Evolutionary conservation across 1,284 basidiomycete genomes (phyloP), one percentile per base, ranked within the genome.

Genomic region (Melampsora abietis-canadensis): DNA sequence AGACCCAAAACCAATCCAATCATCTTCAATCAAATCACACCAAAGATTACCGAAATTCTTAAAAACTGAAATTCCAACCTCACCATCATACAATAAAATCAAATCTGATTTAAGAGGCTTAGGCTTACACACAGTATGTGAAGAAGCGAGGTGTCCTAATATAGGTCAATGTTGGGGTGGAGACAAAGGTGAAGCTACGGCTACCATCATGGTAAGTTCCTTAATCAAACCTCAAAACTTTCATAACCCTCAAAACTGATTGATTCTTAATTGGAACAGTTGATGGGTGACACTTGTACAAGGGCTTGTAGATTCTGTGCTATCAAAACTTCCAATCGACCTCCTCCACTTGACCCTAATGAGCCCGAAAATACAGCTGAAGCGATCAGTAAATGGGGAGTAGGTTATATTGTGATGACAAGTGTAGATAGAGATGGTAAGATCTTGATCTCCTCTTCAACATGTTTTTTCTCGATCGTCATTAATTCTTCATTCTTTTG

Each of bases 211-310:
- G 96, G 94, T 92, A 77, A 73, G 86, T n/a, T n/a, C n/a, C n/a
- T n/a, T n/a, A n/a, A n/a, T n/a, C n/a, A n/a, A n/a, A n/a, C n/a
- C n/a, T n/a, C n/a, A n/a, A n/a, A n/a, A n/a, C n/a, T n/a, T n/a
- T n/a, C n/a, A n/a, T n/a, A n/a, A n/a, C n/a, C n/a, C n/a, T n/a
- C n/a, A 27, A 15, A n/a, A 30, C 37, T 4, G 31, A 31, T 59
- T 75, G 67, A 69, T 67, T 72, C 19, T 61, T 44, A 76, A 27
- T 75, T 4, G 24, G 14, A 8, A 27, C 78, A 94, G 93, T 85
- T 98, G 44, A 98, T 99, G 96, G 96, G 96, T n/a, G 95, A 98
- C 83, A 96, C 93, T 14, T 99, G 96, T 81, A 99, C 96, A 17
- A 88, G 96, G 80, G 96, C 93, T 0, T 99, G 96, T 84, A 86